A percentile compares a stretch with the other conserved stretches of the same genome.
Evolutionary conservation across 2,329 filamentous ascomycete genomes (phyloP).

Genomic region (Pseudogymnoascus sp.): DNA sequence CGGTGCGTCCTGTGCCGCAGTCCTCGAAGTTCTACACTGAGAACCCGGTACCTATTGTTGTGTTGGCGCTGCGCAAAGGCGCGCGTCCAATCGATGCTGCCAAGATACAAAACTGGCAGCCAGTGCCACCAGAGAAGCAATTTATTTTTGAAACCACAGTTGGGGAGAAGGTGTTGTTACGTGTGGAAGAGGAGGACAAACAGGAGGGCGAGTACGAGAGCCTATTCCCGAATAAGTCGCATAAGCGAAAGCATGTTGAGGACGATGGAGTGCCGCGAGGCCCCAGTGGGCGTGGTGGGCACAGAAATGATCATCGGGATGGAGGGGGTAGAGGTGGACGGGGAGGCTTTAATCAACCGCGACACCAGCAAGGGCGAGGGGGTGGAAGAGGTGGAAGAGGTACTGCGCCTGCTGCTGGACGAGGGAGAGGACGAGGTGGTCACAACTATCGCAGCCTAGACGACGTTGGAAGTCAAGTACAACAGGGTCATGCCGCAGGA

Average conservation of each 20-base stretch:
- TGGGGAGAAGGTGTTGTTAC: conserved; percentile 75
- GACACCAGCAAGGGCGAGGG: conserved; percentile 11
- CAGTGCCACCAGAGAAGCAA: conserved; percentile 60
- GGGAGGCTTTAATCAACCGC: conserved; percentile 19
- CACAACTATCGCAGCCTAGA: conserved; percentile 59
- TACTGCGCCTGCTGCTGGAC: conserved; percentile 21
- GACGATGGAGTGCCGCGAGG: conserved; percentile 39
- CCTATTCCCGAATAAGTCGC: conserved; percentile 49
- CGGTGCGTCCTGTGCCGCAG: conserved; percentile 63
- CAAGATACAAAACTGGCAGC: conserved; percentile 77
- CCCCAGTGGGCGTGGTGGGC: conserved; percentile 26
- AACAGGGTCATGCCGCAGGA: conserved; percentile 23
- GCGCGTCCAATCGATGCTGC: conserved; percentile 71
- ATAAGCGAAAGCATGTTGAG: conserved; percentile 55
- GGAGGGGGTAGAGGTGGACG: conserved; percentile 30
- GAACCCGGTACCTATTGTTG: conserved; percentile 68
- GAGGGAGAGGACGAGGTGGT: conserved; percentile 41
- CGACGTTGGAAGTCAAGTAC: conserved; percentile 41
- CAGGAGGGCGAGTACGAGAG: conserved; percentile 57
- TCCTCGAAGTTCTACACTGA: conserved; percentile 68
- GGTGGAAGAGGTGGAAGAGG: conserved; percentile 30
- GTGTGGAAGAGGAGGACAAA: conserved; percentile 65
- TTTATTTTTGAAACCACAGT: conserved; percentile 77
- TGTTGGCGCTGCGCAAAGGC: conserved; percentile 70
- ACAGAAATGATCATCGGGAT: conserved; percentile 27